These are phyloP conservation scores for Ophiostoma australiae DNA, from an alignment of 2,329 filamentous ascomycete species.

Conservation along the genomic window DNA sequence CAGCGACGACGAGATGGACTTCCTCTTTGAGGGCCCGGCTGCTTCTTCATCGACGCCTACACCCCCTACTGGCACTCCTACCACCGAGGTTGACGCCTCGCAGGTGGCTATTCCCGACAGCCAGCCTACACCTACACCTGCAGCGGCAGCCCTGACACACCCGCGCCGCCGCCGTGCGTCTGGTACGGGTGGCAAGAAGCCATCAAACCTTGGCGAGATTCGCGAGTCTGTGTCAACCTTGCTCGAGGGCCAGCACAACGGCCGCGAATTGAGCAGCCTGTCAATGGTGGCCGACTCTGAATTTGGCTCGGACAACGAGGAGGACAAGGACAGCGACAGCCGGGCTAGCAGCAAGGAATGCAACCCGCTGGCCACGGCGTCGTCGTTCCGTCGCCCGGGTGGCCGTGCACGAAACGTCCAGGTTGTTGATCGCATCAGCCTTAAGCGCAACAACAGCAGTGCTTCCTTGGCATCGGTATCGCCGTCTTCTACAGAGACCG, in stretches of 20 bases:
- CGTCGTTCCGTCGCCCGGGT: constrained; percentile 32
- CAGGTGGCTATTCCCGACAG: constrained; percentile 25
- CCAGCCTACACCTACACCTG: constrained; percentile 17
- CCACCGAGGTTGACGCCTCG: not conserved
- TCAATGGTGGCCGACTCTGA: constrained; percentile 45
- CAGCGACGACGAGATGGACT: constrained; percentile 69
- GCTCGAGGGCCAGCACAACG: constrained; percentile 58
- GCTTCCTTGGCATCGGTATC: not conserved
- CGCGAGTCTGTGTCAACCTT: constrained; percentile 78
- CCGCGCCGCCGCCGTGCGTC: constrained; percentile 44
- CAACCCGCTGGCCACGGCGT: not conserved
- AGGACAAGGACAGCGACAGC: constrained; percentile 47
- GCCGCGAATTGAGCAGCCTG: constrained; percentile 35
- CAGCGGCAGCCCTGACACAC: not conserved
- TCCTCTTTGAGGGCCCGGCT: constrained; percentile 47
- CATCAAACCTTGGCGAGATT: constrained; percentile 72
- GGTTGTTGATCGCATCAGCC: constrained; percentile 69
- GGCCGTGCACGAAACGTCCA: constrained; percentile 41
- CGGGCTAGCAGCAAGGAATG: constrained; percentile 36
- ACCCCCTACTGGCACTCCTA: constrained; percentile 33
- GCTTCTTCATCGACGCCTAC: not conserved
- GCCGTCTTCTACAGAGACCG: not conserved
- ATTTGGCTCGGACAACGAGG: constrained; percentile 45
- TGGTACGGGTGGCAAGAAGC: constrained; percentile 59
- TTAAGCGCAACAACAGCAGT: constrained; percentile 51